Evolutionary conservation across 257 asterid genomes (phyloP), one percentile per base, ranked within the genome.

Genomic region (Rehmannia glutinosa): DNA sequence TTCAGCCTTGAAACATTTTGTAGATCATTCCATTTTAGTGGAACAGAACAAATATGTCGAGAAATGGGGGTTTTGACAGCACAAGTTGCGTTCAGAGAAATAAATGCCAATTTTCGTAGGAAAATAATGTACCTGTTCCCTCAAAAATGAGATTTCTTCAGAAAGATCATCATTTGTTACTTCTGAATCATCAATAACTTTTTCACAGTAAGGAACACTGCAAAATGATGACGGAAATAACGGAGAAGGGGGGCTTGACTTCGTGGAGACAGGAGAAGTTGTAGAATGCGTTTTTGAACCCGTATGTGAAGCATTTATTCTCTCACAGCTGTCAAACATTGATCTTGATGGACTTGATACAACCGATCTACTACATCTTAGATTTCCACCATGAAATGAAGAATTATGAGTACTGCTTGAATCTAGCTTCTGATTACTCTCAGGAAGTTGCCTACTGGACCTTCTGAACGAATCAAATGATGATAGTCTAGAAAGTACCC

Each of bases 381-480:
- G 45, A 55, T 63, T 70, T 66, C 80, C 77, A 62, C 69, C 65
- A 23, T 32, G 39, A 23, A 63, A 35, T 30, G 81, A 73, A 62
- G 82, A 72, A 70, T 10, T 51, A 68, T 49, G 66, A 55, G 66
- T 58, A 66, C 64, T 69, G 36, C 45, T 73, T 15, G 71, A 68
- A 58, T 70, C 66, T 64, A 59, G 69, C 70, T 71, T 85, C 68
- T 63, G 76, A 52, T 69, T 80, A 70, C 68, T 78, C 77, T 62
- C 64, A 36, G 60, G 54, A 49, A 41, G 56, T 43, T 62, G 59
- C 64, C 50, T 64, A 42, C 23, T 67, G 16, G 80, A 69, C 60
- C 72, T 72, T 72, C 62, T 84, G 78, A 79, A 67, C 45, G 91
- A 86, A 78, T 82, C 78, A 42, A 83, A 72, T 64, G 93, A 83